Conservation (phyloP, 257 asterid species). For the Lycium ferocissimum region DNA sequence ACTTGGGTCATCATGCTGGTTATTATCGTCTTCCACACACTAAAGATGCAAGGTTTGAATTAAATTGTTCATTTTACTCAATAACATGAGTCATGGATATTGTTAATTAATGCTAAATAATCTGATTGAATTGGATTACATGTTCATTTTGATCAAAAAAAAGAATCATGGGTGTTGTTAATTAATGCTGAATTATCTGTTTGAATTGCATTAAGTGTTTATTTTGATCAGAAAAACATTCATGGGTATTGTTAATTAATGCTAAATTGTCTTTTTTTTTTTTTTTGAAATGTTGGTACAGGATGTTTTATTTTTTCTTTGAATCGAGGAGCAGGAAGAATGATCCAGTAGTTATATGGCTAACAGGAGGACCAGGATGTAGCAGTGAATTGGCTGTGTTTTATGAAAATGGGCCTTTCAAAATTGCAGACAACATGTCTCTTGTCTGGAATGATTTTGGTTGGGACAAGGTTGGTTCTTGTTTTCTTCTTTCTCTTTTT, state of each 20-base stretch:
- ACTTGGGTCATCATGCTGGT: conserved; percentile 58
- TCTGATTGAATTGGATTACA: neutral
- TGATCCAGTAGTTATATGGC: conserved; percentile 77
- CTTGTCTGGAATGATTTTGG: conserved; percentile 78
- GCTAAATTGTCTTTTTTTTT: neutral
- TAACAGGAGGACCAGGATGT: conserved; percentile 93
- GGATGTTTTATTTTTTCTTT: conserved; percentile 86
- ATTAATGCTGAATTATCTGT: neutral
- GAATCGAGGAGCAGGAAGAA: conserved; percentile 60
- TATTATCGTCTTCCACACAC: conserved; percentile 50
- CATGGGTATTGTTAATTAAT: conserved; percentile 13
- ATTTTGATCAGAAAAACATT: neutral
- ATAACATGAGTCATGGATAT: neutral
- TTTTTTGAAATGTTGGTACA: conserved; percentile 28
- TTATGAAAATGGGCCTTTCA: conserved; percentile 81
- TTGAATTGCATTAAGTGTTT: neutral
- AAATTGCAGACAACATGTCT: conserved; percentile 53
- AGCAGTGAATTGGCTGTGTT: conserved; percentile 77
- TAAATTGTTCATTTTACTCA: neutral
- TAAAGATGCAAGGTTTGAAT: conserved; percentile 46
- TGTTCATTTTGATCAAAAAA: neutral
- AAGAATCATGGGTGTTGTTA: neutral
- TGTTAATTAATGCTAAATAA: neutral
- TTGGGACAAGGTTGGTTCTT: conserved; percentile 87
- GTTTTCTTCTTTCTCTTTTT: neutral